Evolutionary conservation across 139 green algal species (phyloP), one percentile per base, ranked within the genome.

Genomic region (Chlamydomonas asymmetrica): DNA sequence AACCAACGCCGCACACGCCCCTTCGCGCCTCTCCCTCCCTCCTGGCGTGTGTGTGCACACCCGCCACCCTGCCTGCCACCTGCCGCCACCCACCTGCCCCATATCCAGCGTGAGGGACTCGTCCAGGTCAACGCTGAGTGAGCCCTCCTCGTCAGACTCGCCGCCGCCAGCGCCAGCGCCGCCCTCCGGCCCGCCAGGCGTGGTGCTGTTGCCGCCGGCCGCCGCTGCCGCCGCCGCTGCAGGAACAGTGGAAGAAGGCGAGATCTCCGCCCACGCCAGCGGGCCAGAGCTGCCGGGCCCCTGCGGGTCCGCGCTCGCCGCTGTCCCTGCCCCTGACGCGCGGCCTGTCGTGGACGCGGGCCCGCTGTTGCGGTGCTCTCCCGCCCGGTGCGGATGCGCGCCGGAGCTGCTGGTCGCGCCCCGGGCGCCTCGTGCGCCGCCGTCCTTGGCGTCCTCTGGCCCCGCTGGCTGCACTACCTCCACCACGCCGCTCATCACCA

Each of bases 401-500:
- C 18, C 18, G 18, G 18, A n/a, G n/a, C 48, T 16, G 18, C 48
- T 16, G 18, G 48, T 20, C 48, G 48, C 48, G 48, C 48, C 18
- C 48, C 48, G 48, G 18, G 48, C 48, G 18, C 18, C 48, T 20
- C 48, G 48, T 20, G 48, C 48, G 48, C 48, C n/a, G n/a, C 27
- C 56, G 56, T 23, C 27, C 56, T 9, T 23, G 9, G 56, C 56
- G n/a, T 9, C 56, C 43, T n/a, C 3, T 35, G 61, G 32, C 32
- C 32, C 25, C 85, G 59, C 27, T 78, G 76, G n/a, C 59, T 80
- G 74, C 45, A 81, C 45, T 27, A 91, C 84, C 68, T 91, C 84
- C 31, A 88, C 87, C n/a, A 83, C 82, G 23, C 84, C 84, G 49
- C 63, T 75, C 82, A 89, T 87, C 38, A 88, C 78, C 73, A 88